Percentiles rank a stretch among this genome's conserved stretches.
Evolutionary conservation across 306 rosid species (phyloP).

Genomic region (barrel medic (Medicago truncatula)): DNA sequence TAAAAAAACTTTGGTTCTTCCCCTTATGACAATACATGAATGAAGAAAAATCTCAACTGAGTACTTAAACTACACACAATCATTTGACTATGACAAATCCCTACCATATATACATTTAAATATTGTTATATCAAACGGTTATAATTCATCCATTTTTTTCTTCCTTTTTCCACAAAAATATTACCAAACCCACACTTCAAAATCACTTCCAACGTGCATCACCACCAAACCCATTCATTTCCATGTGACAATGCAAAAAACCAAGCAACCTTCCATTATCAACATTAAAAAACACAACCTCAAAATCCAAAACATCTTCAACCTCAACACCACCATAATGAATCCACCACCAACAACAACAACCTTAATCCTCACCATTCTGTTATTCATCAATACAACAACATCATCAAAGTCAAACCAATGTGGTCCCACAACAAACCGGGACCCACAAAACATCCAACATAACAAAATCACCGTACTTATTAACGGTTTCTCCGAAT

Average conservation of each 20-base stretch:
- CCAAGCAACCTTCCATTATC: neutral
- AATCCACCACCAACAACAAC: neutral
- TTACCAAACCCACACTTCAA: neutral
- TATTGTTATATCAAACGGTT: neutral
- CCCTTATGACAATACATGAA: too few relatives aligned
- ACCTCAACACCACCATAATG: slow-evolving; percentile 37
- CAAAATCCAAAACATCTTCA: neutral
- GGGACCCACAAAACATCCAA: slow-evolving; percentile 49
- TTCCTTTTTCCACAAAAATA: neutral
- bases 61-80: too few relatives aligned
- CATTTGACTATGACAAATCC: too few relatives aligned
- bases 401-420: slow-evolving; percentile 19
- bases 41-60: too few relatives aligned
- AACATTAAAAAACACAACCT: neutral
- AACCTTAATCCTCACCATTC: neutral
- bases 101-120: neutral
- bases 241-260: neutral
- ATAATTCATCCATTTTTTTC: neutral
- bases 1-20: too few relatives aligned
- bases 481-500: slow-evolving; percentile 80
- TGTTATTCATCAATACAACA: neutral
- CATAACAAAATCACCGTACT: slow-evolving; percentile 72
- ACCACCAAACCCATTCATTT: slow-evolving; percentile 3
- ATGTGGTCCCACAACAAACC: slow-evolving; percentile 44
- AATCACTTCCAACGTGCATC: neutral